Percentiles rank a stretch among this genome's conserved stretches.
Evolutionary conservation across 768 basidiomycete genomes (phyloP).

Genomic region (Phanerodontia chrysosporium): DNA sequence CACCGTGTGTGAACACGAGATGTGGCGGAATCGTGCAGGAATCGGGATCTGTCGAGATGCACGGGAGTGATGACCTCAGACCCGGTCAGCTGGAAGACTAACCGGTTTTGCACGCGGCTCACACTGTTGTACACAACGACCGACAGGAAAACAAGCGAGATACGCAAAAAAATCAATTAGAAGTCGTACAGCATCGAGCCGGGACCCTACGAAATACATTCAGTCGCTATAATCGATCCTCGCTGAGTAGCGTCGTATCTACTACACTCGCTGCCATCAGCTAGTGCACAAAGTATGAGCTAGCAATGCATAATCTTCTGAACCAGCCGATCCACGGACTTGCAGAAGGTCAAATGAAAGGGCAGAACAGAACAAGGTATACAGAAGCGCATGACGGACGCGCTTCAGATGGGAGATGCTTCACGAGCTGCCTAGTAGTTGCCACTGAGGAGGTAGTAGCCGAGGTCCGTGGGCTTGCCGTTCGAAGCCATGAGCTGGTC

Average conservation of each 20-base stretch:
- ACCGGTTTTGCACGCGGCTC: constrained; percentile 4
- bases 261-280: constrained; percentile 6
- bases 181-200: not conserved
- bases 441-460: constrained; percentile 40
- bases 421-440: constrained; percentile 7
- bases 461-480: constrained; percentile 51
- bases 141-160: not conserved
- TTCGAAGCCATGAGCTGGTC: constrained; percentile 48
- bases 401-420: not conserved
- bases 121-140: constrained; percentile 5
- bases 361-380: constrained; percentile 5
- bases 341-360: constrained; percentile 10
- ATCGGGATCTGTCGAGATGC: constrained; percentile 3
- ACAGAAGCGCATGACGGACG: constrained; percentile 1
- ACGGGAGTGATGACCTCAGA: not conserved
- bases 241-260: not conserved
- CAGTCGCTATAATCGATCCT: not conserved
- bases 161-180: not conserved
- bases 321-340: constrained; percentile 17
- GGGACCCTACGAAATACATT: not conserved
- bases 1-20: not conserved
- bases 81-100: constrained; percentile 6
- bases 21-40: not conserved
- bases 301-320: constrained; percentile 3
- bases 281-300: not conserved